Percentiles rank a stretch among this genome's conserved stretches.
Evolutionary conservation across 1,139 yeast species (phyloP).

Genomic region (Hansenula lynferdii): DNA sequence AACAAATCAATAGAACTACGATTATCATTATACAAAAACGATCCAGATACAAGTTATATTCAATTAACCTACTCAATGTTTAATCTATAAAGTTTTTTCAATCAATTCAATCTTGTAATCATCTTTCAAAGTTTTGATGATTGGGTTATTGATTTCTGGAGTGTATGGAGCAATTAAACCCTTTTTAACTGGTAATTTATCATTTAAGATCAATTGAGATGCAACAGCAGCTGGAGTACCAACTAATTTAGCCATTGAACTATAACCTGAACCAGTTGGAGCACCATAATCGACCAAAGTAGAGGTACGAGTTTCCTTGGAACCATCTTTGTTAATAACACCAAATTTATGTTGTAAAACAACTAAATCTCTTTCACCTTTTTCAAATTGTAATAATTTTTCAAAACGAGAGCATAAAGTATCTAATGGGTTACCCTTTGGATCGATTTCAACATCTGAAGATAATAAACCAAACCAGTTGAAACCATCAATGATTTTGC

Average conservation of each 20-base stretch:
- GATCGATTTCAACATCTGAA: constrained; percentile 67
- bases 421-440: constrained; percentile 94
- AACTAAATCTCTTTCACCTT: constrained; percentile 93
- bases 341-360: constrained; percentile 97
- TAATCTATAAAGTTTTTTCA: constrained; percentile 58
- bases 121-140: constrained; percentile 88
- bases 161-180: constrained; percentile 94
- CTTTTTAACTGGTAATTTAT: constrained; percentile 46
- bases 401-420: constrained; percentile 96
- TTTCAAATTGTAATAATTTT: constrained; percentile 92
- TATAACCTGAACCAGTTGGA: constrained; percentile 89
- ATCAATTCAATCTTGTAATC: constrained; percentile 81
- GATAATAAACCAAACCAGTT: constrained; percentile 93
- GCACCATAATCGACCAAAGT: constrained; percentile 94
- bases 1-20: too few relatives aligned
- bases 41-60: too few relatives aligned
- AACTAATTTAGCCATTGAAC: constrained; percentile 97
- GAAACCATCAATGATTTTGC: constrained; percentile 82
- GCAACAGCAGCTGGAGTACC: constrained; percentile 99
- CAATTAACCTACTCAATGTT: not conserved
- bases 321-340: constrained; percentile 93
- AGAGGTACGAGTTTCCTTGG: constrained; percentile 86
- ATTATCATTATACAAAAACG: too few relatives aligned
- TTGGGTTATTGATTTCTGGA: constrained; percentile 83
- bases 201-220: constrained; percentile 74